These are phyloP conservation scores for Fusarium albidum DNA, from an alignment of 2,329 filamentous ascomycete species.

Conservation along the genomic window DNA sequence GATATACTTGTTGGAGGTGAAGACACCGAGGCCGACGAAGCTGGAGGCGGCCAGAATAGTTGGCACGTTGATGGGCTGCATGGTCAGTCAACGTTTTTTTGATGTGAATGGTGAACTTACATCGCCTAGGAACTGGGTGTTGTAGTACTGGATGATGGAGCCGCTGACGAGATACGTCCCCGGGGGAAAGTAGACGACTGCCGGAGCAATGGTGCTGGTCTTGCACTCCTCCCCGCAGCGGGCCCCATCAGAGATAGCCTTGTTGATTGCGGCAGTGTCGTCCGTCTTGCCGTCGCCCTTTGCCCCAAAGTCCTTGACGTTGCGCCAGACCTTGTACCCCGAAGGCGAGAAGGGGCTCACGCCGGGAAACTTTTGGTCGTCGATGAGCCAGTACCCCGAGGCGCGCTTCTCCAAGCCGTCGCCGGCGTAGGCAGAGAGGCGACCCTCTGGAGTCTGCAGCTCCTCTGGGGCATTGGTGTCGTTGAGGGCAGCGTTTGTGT, in stretches of 20 bases:
- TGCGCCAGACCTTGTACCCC: slow-evolving; percentile 78
- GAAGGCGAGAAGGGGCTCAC: slow-evolving; percentile 22
- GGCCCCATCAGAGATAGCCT: slow-evolving; percentile 77
- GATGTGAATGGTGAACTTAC: slow-evolving; percentile 77
- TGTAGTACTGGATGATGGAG: slow-evolving; percentile 87
- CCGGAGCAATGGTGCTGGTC: slow-evolving; percentile 83
- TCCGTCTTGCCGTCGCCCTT: slow-evolving; percentile 75
- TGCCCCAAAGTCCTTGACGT: slow-evolving; percentile 80
- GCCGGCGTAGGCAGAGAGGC: slow-evolving; percentile 7
- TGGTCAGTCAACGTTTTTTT: too few species aligned
- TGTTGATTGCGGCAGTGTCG: slow-evolving; percentile 89
- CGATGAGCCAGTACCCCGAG: slow-evolving; percentile 12
- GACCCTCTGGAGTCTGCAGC: slow-evolving; percentile 7
- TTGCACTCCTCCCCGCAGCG: slow-evolving; percentile 86
- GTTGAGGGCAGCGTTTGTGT: slow-evolving; percentile 5
- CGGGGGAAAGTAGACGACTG: slow-evolving; percentile 89
- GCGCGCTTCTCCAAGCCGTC: slow-evolving; percentile 13
- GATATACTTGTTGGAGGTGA: slow-evolving; percentile 90
- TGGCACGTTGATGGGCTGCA: too few species aligned
- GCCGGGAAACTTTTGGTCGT: slow-evolving; percentile 9
- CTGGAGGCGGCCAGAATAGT: slow-evolving; percentile 68
- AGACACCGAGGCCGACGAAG: slow-evolving; percentile 86
- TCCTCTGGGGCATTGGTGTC: slow-evolving; percentile 14
- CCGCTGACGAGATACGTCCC: slow-evolving; percentile 84
- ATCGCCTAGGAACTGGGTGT: slow-evolving; percentile 92